Evolutionary conservation across 345 rosid genomes (phyloP).

Genomic region (Balakata baccata): DNA sequence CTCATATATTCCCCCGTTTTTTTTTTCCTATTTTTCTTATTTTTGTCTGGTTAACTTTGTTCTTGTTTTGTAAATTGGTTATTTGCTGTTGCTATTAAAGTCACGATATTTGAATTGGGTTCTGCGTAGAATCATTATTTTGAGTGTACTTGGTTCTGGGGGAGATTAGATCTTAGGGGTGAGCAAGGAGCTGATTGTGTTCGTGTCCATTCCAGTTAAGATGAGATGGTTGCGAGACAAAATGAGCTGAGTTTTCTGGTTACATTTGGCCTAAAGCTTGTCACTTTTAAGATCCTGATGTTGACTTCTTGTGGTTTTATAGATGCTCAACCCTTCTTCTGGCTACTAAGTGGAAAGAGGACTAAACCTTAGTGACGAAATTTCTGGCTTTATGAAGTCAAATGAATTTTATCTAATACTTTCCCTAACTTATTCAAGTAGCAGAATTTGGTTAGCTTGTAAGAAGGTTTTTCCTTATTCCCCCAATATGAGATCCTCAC

Average conservation of each 20-base stretch:
- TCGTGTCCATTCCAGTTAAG: neutral
- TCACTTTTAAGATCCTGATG: neutral
- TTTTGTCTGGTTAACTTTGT: neutral
- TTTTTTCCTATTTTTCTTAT: neutral
- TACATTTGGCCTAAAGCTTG: neutral
- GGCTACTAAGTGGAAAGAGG: neutral
- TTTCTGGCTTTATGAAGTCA: neutral
- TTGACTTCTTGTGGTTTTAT: constrained; percentile 3
- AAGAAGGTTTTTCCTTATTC: neutral
- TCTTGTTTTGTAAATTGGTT: neutral
- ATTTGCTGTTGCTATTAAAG: neutral
- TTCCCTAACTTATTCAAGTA: neutral
- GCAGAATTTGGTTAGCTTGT: neutral
- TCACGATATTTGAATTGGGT: constrained; percentile 5
- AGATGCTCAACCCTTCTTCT: neutral
- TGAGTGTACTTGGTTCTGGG: neutral
- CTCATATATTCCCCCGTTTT: neutral
- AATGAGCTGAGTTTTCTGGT: constrained; percentile 1
- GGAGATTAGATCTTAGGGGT: constrained; percentile 25
- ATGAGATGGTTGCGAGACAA: neutral
- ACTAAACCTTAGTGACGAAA: neutral
- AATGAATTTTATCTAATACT: neutral
- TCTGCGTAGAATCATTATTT: neutral
- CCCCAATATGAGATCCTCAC: neutral
- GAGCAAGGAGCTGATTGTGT: neutral